Evolutionary conservation across 306 rosid genomes (phyloP).

Genomic region (Vachellia collinsii): DNA sequence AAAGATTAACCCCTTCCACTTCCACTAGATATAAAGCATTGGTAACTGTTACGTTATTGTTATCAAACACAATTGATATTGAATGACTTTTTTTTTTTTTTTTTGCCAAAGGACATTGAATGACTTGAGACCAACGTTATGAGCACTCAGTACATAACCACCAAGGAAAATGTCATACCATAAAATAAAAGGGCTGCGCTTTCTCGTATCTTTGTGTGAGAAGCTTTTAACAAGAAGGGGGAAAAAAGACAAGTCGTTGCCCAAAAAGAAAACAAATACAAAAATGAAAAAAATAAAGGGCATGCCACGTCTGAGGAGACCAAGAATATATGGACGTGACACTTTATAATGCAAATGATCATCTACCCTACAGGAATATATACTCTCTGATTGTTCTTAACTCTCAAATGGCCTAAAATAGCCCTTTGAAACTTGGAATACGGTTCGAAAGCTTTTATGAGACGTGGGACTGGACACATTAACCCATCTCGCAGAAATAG

Average conservation of each 20-base stretch:
- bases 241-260: too few species aligned
- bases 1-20: too few species aligned
- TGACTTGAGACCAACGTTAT: neutral
- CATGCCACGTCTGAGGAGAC: neutral
- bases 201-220: neutral
- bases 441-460: slow-evolving; percentile 26
- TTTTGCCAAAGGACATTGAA: too few species aligned
- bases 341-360: neutral
- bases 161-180: neutral
- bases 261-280: neutral
- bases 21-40: too few species aligned
- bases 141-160: neutral
- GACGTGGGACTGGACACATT: neutral
- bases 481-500: slow-evolving; percentile 9
- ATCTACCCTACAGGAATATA: neutral
- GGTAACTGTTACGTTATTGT: too few species aligned
- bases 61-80: neutral
- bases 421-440: slow-evolving; percentile 36
- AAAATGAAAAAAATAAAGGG: neutral
- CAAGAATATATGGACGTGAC: neutral
- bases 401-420: slow-evolving; percentile 32
- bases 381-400: neutral
- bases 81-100: too few species aligned
- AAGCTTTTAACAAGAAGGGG: neutral
- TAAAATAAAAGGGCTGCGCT: neutral